phyloP scores from a whole-genome alignment of 495 filamentous ascomycete species.

The Achaetomiella virescens region DNA sequence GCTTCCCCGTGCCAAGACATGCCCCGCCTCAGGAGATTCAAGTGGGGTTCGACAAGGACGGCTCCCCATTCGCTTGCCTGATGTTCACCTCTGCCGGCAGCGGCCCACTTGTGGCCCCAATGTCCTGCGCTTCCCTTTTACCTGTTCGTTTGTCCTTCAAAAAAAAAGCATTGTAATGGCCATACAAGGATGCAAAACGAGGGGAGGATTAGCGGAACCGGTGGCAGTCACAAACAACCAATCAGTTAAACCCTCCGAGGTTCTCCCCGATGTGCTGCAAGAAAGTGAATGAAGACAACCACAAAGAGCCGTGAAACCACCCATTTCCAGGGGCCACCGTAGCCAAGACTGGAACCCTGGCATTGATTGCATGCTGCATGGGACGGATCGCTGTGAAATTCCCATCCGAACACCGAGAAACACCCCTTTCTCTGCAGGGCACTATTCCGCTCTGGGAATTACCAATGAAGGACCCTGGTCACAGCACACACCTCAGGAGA shows the following conservation, averaged over 20 bases:
- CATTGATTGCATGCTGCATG: neutral
- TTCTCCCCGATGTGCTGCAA: too few species aligned
- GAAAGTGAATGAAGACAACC: too few species aligned
- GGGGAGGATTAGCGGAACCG: too few species aligned
- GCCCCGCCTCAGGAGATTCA: neutral
- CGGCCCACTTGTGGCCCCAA: neutral
- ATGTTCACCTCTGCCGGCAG: conserved; percentile 6
- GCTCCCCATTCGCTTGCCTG: neutral
- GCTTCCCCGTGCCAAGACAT: neutral
- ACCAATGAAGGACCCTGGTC: conserved; percentile 1
- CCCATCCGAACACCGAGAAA: conserved; percentile 1
- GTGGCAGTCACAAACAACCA: too few species aligned
- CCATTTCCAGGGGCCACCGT: neutral
- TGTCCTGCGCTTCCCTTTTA: neutral
- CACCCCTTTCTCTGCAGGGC: neutral
- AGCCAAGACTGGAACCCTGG: neutral
- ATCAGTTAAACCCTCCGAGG: too few species aligned
- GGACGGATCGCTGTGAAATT: conserved; percentile 7
- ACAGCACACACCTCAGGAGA: conserved; percentile 5
- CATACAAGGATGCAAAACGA: too few species aligned
- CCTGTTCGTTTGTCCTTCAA: neutral
- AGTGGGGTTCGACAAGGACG: neutral
- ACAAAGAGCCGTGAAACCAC: too few species aligned
- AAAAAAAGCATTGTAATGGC: neutral
- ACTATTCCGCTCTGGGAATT: conserved; percentile 13